Percentiles rank a stretch among this genome's conserved stretches.
phyloP scores from a whole-genome alignment of 2,329 filamentous ascomycete genomes.

The Zasmidium cellare region DNA sequence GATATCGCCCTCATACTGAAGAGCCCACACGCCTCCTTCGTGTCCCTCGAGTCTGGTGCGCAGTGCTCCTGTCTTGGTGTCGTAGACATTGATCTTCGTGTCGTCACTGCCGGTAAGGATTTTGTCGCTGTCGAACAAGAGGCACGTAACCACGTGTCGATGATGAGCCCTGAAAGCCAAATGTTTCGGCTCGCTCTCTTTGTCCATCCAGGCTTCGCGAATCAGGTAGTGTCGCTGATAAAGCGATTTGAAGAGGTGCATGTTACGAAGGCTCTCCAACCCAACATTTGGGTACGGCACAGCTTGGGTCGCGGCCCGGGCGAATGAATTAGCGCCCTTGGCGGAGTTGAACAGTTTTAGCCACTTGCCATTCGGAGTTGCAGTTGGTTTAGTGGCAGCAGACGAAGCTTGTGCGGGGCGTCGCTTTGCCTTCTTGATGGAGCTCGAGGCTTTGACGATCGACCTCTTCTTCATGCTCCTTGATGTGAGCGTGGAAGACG shows the following conservation, averaged over 20 bases:
- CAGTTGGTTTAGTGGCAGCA: slow-evolving; percentile 45
- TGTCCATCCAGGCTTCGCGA: slow-evolving; percentile 84
- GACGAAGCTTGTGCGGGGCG: slow-evolving; percentile 24
- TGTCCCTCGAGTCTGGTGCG: slow-evolving; percentile 85
- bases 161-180: slow-evolving; percentile 96
- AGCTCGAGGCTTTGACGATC: slow-evolving; percentile 21
- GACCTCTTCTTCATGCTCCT: slow-evolving; percentile 27
- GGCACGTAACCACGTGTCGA: slow-evolving; percentile 92
- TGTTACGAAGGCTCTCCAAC: slow-evolving; percentile 71
- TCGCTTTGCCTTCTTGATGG: slow-evolving; percentile 55
- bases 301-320: slow-evolving; percentile 77
- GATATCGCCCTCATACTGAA: slow-evolving; percentile 94
- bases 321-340: slow-evolving; percentile 83
- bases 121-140: slow-evolving; percentile 97
- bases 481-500: slow-evolving; percentile 26
- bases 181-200: slow-evolving; percentile 79
- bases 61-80: slow-evolving; percentile 88
- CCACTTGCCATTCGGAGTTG: slow-evolving; percentile 39
- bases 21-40: slow-evolving; percentile 94
- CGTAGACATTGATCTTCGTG: slow-evolving; percentile 95
- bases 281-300: slow-evolving; percentile 81
- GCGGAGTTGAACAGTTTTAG: slow-evolving; percentile 54
- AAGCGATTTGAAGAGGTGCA: slow-evolving; percentile 94
- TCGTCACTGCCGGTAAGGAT: slow-evolving; percentile 97
- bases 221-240: slow-evolving; percentile 93